Percentiles rank a stretch among this genome's conserved stretches.
phyloP scores from a whole-genome alignment of 345 rosid species.

The Syzygium jambos region DNA sequence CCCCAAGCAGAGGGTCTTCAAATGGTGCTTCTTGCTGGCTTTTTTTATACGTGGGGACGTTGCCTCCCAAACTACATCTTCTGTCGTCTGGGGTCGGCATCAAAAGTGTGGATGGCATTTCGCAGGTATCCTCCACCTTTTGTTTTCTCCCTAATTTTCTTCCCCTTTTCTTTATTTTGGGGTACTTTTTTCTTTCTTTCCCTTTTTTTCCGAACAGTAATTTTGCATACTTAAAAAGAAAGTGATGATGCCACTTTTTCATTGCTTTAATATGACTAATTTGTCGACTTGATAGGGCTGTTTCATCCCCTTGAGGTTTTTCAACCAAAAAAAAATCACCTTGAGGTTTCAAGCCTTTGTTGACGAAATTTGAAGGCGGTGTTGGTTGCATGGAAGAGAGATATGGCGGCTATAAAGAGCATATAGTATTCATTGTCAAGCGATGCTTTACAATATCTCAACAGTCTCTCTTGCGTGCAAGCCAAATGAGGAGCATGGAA shows the following conservation, averaged over 20 bases:
- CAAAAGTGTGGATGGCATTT: slow-evolving; percentile 3
- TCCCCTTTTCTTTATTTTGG: neutral
- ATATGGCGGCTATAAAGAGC: too few species aligned
- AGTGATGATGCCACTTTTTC: neutral
- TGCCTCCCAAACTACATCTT: neutral
- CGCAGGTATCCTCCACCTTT: neutral
- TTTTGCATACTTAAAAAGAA: neutral
- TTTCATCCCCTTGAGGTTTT: neutral
- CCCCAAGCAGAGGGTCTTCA: neutral
- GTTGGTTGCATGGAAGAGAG: too few species aligned
- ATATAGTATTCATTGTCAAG: too few species aligned
- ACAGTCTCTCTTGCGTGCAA: too few species aligned
- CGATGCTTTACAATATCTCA: too few species aligned
- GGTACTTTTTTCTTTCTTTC: neutral
- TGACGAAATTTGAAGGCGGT: too few species aligned
- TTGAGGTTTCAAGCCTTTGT: too few species aligned
- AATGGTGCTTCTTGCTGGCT: neutral
- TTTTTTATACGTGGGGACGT: neutral
- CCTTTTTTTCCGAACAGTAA: neutral
- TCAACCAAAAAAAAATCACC: too few species aligned
- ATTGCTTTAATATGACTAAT: neutral
- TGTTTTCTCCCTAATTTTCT: neutral
- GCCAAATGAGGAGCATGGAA: too few species aligned
- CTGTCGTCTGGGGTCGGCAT: neutral
- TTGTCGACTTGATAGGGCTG: neutral